Evolutionary conservation across 1,139 yeast species (phyloP).

Genomic region (Saccharomyces hybrid): DNA sequence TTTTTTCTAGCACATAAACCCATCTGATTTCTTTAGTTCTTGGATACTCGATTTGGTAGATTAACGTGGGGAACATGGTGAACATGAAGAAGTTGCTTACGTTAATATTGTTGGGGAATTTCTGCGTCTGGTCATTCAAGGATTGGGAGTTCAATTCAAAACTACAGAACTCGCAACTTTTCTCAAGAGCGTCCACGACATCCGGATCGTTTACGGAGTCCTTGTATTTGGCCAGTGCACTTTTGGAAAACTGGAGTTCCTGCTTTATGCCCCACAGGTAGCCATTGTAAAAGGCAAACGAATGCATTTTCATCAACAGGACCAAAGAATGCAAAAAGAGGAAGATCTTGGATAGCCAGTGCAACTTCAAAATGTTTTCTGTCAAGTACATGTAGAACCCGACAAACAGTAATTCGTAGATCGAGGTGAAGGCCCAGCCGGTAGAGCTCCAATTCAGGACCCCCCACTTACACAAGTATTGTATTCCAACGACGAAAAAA

Average conservation of each 20-base stretch:
- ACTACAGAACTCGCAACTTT: slow-evolving; percentile 53
- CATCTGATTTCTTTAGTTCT: slow-evolving; percentile 63
- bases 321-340: slow-evolving; percentile 78
- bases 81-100: slow-evolving; percentile 59
- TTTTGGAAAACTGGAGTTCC: slow-evolving; percentile 49
- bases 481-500: slow-evolving; percentile 52
- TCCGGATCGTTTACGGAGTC: slow-evolving; percentile 18
- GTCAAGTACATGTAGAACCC: slow-evolving; percentile 44
- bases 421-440: slow-evolving; percentile 56
- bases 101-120: slow-evolving; percentile 67
- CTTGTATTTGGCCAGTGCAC: slow-evolving; percentile 24
- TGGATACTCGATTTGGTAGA: slow-evolving; percentile 74
- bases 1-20: slow-evolving; percentile 61
- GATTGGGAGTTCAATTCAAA: slow-evolving; percentile 52
- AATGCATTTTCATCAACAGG: slow-evolving; percentile 85
- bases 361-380: slow-evolving; percentile 42
- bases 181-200: slow-evolving; percentile 33
- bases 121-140: slow-evolving; percentile 19
- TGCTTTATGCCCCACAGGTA: slow-evolving; percentile 61
- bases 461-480: slow-evolving; percentile 39
- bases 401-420: slow-evolving; percentile 48
- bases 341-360: slow-evolving; percentile 87
- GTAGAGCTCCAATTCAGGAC: slow-evolving; percentile 47
- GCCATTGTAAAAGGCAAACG: slow-evolving; percentile 83
- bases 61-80: slow-evolving; percentile 88